Base-by-base conservation (phyloP, 805 yeast species). In the Alloascoidea hylecoeti region DNA sequence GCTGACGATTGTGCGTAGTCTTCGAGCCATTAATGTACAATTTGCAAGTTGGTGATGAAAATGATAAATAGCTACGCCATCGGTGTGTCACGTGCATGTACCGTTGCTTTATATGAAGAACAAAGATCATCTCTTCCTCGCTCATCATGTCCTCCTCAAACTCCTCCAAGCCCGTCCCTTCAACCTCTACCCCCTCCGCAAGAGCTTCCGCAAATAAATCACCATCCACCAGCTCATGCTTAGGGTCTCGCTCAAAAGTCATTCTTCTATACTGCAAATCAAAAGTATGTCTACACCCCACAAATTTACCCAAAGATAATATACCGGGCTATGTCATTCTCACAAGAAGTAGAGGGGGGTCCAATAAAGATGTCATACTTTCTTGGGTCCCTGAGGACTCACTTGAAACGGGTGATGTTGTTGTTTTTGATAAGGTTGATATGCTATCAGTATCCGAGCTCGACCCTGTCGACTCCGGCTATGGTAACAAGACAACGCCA, bases 211-310 rank as follows among this genome's bases (percentile, higher is more conserved):
- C n/a, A n/a, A n/a, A n/a, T n/a, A n/a, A n/a, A n/a, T n/a, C n/a
- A n/a, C n/a, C n/a, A n/a, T n/a, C n/a, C n/a, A n/a, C n/a, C n/a
- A n/a, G n/a, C n/a, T n/a, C n/a, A n/a, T n/a, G n/a, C n/a, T n/a
- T n/a, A n/a, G n/a, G n/a, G n/a, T n/a, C 30, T n/a, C 30, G 30
- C 30, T 9, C 30, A 23, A 23, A 23, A n/a, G 30, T 23, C n/a
- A n/a, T 23, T n/a, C 50, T 61, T 33, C 44, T 61, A n/a, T 61
- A 58, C 45, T 54, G 58, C 37, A 60, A 63, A 42, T 56, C 64
- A 17, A 61, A 60, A 42, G 92, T 81, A 4, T 86, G 75, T 53
- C 68, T 88, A 3, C 98, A 92, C 55, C 94, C 95, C 3, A 72
- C 92, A 0, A 63, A 70, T 9, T 67, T 76, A 15, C 69, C 83